Base-by-base conservation (phyloP, 2,329 filamentous ascomycete genomes). In the Sclerotinia sclerotiorum region DNA sequence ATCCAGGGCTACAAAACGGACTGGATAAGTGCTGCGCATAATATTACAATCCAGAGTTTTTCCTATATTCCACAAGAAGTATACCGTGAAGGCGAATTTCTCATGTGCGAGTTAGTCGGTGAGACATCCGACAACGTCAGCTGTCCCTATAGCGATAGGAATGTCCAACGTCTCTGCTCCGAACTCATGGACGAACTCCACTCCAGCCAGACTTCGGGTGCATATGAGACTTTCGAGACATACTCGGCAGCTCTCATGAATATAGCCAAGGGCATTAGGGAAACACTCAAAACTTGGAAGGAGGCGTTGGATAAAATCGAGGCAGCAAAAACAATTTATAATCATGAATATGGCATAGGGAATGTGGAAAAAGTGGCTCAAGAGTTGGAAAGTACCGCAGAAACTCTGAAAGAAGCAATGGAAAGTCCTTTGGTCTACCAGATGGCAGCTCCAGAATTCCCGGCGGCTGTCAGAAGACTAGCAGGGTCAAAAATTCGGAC, bases 281-380 rank as follows among this genome's bases (percentile, higher is more conserved):
- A 27, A 24, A 32, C 49, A 62, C 62, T 62, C 29, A 49, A 49
- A 29, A 35, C 11, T 24, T 62, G 58, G 58, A 29, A 62, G 7
- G 24, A 24, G 0, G 3, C 58, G 24, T 21, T 10, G 29, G 2
- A 24, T 7, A 24, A 6, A 6, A 49, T 62, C 6, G 29, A 35
- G 29, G 21, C 21, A 17, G 44, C 58, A 24, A 35, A n/a, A 62
- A 1, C 5, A 19, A 10, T 19, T 15, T 62, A 49, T 17, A 49
- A 35, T 8, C 6, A 49, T 17, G 21, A 35, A 21, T 32, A 32
- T 35, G 44, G 11, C 15, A 62, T 62, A 48, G 58, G 58, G 46
- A 35, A 49, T 62, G 29, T 10, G 17, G 27, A 49, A 0, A 24
- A 19, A 15, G 58, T 62, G 29, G 21, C 15, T 24, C 11, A 24